Conservation (phyloP, 495 filamentous ascomycete genomes). For the Neurospora sp. region DNA sequence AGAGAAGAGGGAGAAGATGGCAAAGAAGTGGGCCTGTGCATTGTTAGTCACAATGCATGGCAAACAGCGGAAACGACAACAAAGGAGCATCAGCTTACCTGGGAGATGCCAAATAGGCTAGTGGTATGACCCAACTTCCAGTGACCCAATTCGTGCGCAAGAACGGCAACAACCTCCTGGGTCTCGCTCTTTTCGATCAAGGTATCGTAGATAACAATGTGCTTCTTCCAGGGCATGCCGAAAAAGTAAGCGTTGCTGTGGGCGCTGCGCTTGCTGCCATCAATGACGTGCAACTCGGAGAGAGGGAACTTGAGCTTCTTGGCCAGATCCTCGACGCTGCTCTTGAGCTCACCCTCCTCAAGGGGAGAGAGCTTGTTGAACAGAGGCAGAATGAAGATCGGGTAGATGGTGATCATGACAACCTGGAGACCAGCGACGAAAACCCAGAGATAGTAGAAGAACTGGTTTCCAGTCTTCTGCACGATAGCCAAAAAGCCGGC, state of each 20-base stretch:
- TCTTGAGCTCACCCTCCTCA: constrained; percentile 76
- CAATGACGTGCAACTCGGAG: constrained; percentile 85
- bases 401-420: constrained; percentile 92
- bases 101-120: constrained; percentile 78
- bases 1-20: constrained; percentile 91
- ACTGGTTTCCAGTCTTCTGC: constrained; percentile 78
- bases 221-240: constrained; percentile 98
- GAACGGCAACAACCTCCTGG: constrained; percentile 86
- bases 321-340: constrained; percentile 75
- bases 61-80: neutral
- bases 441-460: constrained; percentile 97
- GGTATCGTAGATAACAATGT: constrained; percentile 98
- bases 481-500: constrained; percentile 85
- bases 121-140: constrained; percentile 95
- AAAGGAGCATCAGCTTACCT: constrained; percentile 44
- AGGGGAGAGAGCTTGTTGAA: constrained; percentile 98
- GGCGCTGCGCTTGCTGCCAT: constrained; percentile 92
- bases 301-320: constrained; percentile 82
- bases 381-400: constrained; percentile 82
- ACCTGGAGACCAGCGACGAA: constrained; percentile 82
- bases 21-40: constrained; percentile 67
- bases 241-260: constrained; percentile 99
- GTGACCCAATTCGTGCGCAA: constrained; percentile 93
- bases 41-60: constrained; percentile 18
- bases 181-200: constrained; percentile 88